Base-by-base conservation (phyloP, 805 yeast genomes). In the Geotrichum ghanense region DNA sequence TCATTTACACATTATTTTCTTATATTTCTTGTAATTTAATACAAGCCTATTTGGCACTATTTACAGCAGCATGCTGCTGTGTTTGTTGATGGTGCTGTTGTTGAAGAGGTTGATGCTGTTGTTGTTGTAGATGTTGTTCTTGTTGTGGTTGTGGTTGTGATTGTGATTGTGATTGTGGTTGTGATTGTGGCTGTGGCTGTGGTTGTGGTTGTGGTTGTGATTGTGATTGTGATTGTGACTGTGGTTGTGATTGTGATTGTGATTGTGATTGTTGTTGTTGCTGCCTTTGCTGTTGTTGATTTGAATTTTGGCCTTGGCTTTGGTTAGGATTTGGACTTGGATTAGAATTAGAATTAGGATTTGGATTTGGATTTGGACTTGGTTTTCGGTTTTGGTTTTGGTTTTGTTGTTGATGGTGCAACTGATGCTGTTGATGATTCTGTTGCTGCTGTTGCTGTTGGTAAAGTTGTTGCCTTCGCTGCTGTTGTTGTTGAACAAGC, bases 401-500 rank as follows among this genome's bases (percentile, higher is more conserved):
- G 44, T n/a, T 51, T 49, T 14, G 50, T 45, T 17, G 27, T 51
- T 52, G 42, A 46, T 56, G 44, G 50, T 54, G 39, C 41, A 24
- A 26, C 45, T 54, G 57, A 50, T 52, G 44, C 49, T 56, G 44
- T 50, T 53, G 34, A 42, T 39, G 42, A 45, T 54, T 56, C 37
- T 37, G 23, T 24, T 47, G 48, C 35, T 62, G 64, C 23, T 44
- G 56, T 22, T 58, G 63, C 37, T 56, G 63, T 43, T 57, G 64
- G 42, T 57, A 65, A 42, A 55, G 64, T 9, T 49, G 57, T 17
- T 52, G 61, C 35, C 53, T 56, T 42, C 58, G 64, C 41, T 57
- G 66, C 44, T 57, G 67, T 48, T 62, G 61, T 52, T 63, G 69
- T 52, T 67, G 73, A 43, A 61, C 65, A 23, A 57, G 50, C 53